Base-by-base conservation (phyloP, 192 early-diverging fungal genomes). In the Geosiphon pyriformis region DNA sequence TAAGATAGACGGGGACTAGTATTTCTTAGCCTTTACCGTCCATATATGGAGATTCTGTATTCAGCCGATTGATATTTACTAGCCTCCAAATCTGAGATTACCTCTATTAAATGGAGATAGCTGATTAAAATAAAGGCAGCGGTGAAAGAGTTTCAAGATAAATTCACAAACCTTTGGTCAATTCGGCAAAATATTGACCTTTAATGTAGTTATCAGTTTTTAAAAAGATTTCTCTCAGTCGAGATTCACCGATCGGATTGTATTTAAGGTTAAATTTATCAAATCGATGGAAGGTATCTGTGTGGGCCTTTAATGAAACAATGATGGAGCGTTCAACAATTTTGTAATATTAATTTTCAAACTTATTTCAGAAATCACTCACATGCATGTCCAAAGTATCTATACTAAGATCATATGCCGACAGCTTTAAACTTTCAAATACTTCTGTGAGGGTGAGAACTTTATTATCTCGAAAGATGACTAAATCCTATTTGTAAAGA, bases 241-340 rank as follows among this genome's bases (percentile, higher is more conserved):
- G 92, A 34, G 91, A 94, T 73, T 95, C 94, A 26, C 95, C 95
- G 51, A 98, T 81, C 8, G 95, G 95, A 62, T 94, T 94, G 73
- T 98, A 98, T 73, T 98, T 95, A 25, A 93, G 75, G 70, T 98
- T 98, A 82, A 98, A 98, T 74, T 95, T 95, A 79, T 95, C 95
- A 62, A 97, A 95, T 37, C 92, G 81, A 78, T 97, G 93, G 81
- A 94, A 97, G 2, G 93, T 91, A 77, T 93, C 92, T 59, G 94
- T 93, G 80, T 97, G 93, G 0, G 93, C 91, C 82, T 78, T 54
- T 59, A 70, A 65, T 4, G 35, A 46, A n/a, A 60, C 6, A 42
- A 15, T 6, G 37, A 42, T 10, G 37, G 15, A 42, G 15, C 37
- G 6, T 42, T 42, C 37, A 42, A 15, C 37, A 10, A 42, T 10